Percentiles rank a stretch among this genome's conserved stretches.
Conservation (phyloP, 139 green algal species). For the Edaphochlamys debaryana region DNA sequence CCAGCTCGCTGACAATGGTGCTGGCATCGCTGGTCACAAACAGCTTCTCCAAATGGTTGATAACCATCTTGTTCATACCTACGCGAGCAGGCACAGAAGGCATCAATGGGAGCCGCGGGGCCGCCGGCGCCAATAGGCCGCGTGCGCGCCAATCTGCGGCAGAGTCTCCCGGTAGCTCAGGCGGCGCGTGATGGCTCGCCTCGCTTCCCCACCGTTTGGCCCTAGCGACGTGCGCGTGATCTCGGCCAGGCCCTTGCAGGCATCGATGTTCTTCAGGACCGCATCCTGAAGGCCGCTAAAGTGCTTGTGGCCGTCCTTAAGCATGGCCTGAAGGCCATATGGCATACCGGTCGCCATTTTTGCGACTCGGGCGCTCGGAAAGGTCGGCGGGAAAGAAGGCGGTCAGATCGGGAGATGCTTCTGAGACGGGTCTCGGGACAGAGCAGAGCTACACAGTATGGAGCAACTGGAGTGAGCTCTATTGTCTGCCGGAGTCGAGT, state of each 20-base stretch:
- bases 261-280: slow-evolving; percentile 98
- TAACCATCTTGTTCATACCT: slow-evolving; percentile 99
- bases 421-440: too few species aligned
- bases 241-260: slow-evolving; percentile 92
- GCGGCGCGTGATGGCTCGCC: too few species aligned
- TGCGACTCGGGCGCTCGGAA: background rate
- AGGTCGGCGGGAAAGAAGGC: too few species aligned
- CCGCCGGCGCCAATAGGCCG: slow-evolving; percentile 8
- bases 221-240: slow-evolving; percentile 96
- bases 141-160: slow-evolving; percentile 8
- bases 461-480: too few species aligned
- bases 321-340: slow-evolving; percentile 93
- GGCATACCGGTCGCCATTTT: slow-evolving; percentile 68
- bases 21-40: slow-evolving; percentile 97
- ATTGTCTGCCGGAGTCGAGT: too few species aligned
- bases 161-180: background rate
- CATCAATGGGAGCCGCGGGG: too few species aligned
- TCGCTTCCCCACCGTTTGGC: slow-evolving; percentile 93
- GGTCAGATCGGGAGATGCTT: too few species aligned
- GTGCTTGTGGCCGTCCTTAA: slow-evolving; percentile 98
- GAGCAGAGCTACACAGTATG: too few species aligned
- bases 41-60: slow-evolving; percentile 99
- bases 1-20: slow-evolving; percentile 96
- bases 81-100: too few species aligned
- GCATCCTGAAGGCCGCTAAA: slow-evolving; percentile 95